Percentiles rank a stretch among this genome's conserved stretches.
phyloP scores from a whole-genome alignment of 257 asterid genomes.

The Avicennia marina region DNA sequence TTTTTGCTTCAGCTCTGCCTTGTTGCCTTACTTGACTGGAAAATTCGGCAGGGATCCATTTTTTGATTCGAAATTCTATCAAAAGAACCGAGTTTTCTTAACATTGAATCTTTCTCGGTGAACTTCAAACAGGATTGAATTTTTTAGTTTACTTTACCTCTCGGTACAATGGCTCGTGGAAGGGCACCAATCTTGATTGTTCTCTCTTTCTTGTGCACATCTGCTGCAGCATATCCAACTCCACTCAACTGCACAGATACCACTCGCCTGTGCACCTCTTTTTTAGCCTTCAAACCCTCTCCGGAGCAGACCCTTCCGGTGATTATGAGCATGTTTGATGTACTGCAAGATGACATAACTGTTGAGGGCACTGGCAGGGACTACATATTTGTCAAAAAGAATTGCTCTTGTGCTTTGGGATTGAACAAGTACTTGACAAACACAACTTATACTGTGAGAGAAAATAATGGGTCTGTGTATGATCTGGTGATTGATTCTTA shows the following conservation, averaged over 20 bases:
- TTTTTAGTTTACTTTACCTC: not conserved
- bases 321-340: conserved; percentile 94
- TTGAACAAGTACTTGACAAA: conserved; percentile 53
- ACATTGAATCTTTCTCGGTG: conserved; percentile 10
- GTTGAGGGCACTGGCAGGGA: conserved; percentile 73
- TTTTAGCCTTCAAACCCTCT: conserved; percentile 78
- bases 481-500: conserved; percentile 66
- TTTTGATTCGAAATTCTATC: not conserved
- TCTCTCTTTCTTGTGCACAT: conserved; percentile 20
- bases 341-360: conserved; percentile 60
- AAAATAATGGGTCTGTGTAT: conserved; percentile 64
- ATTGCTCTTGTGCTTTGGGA: conserved; percentile 82
- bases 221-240: conserved; percentile 30
- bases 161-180: conserved; percentile 33
- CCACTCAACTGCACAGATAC: conserved; percentile 87
- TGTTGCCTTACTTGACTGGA: no score
- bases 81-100: conserved; percentile 4
- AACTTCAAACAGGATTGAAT: conserved; percentile 13
- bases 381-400: conserved; percentile 72
- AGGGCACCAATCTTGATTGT: conserved; percentile 35
- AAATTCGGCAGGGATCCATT: no score
- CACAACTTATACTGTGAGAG: conserved; percentile 76
- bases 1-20: no score
- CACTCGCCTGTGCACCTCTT: conserved; percentile 69
- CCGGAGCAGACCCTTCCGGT: conserved; percentile 49